phyloP scores from a whole-genome alignment of 768 basidiomycete species.

The Lactarius indigo region DNA sequence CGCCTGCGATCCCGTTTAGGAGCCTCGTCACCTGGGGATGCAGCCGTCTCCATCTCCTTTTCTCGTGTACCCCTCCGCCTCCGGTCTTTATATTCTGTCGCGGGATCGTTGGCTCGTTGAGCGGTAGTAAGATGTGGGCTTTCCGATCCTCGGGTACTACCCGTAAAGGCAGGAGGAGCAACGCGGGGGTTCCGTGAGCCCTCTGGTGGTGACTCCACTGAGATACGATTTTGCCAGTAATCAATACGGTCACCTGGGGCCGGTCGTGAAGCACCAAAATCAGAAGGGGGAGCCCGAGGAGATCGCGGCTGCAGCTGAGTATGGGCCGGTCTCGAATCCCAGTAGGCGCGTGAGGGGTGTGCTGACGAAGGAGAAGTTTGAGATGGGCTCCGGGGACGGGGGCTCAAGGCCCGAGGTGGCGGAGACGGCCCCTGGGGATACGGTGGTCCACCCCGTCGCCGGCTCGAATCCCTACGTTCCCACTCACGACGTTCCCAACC shows the following conservation, averaged over 20 bases:
- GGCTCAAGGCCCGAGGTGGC: slow-evolving; percentile 42
- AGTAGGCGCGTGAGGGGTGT: slow-evolving; percentile 49
- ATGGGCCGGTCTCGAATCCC: slow-evolving; percentile 52
- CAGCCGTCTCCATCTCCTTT: slow-evolving; percentile 22
- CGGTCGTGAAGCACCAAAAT: slow-evolving; percentile 13
- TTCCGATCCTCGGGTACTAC: slow-evolving; percentile 50
- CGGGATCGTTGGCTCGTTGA: slow-evolving; percentile 35
- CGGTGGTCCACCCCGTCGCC: slow-evolving; percentile 29
- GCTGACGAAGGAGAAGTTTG: slow-evolving; percentile 57
- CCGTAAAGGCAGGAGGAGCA: slow-evolving; percentile 32
- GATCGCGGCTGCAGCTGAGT: slow-evolving; percentile 32
- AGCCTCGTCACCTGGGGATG: slow-evolving; percentile 33
- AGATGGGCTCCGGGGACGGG: slow-evolving; percentile 35
- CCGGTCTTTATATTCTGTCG: slow-evolving; percentile 46
- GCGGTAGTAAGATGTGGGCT: slow-evolving; percentile 41
- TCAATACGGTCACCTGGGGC: slow-evolving; percentile 12
- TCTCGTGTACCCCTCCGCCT: slow-evolving; percentile 32
- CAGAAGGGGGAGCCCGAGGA: slow-evolving; percentile 12
- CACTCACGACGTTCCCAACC: slow-evolving; percentile 66
- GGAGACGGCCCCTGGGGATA: slow-evolving; percentile 32
- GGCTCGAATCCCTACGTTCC: slow-evolving; percentile 37
- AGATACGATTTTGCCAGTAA: slow-evolving; percentile 14
- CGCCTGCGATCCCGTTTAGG: slow-evolving; percentile 59
- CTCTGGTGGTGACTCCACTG: slow-evolving; percentile 28
- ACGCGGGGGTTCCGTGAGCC: slow-evolving; percentile 23